A percentile compares a stretch with the other conserved stretches of the same genome.
Conservation (phyloP, 495 filamentous ascomycete genomes). For the Neurospora discreta region DNA sequence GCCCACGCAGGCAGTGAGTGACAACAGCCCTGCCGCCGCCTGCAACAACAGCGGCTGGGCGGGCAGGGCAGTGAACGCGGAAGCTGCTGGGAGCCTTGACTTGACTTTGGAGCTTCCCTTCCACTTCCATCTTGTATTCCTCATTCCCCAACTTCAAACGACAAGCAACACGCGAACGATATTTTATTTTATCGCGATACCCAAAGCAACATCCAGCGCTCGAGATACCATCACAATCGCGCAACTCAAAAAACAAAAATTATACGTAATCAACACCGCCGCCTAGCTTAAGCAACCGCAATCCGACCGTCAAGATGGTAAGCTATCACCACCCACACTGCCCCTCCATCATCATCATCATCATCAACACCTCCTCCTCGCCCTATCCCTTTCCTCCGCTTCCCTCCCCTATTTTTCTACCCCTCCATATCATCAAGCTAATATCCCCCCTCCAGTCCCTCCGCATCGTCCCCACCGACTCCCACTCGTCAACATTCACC, state of each 20-base stretch:
- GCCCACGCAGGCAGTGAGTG: background rate
- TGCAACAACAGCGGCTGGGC: background rate
- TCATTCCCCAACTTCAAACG: background rate
- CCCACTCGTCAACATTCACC: conserved; percentile 48
- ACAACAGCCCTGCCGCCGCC: background rate
- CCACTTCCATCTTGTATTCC: background rate
- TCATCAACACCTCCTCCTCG: background rate
- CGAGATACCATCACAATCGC: background rate
- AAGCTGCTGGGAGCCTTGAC: conserved; percentile 38
- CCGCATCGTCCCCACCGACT: conserved; percentile 65
- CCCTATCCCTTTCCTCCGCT: no score
- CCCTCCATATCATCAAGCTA: no score
- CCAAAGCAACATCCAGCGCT: background rate
- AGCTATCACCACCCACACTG: conserved; percentile 4
- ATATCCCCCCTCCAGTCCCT: conserved; percentile 43
- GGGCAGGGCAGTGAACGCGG: conserved; percentile 16
- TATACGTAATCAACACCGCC: background rate
- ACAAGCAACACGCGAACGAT: background rate
- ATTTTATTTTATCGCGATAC: background rate
- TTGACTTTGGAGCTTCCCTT: conserved; percentile 14
- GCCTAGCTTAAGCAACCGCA: background rate
- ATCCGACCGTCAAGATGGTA: conserved; percentile 36
- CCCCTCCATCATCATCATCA: background rate
- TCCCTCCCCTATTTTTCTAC: no score
- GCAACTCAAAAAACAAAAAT: background rate